phyloP scores from a whole-genome alignment of 2,329 filamentous ascomycete species.

The Peltaster fructicola region DNA sequence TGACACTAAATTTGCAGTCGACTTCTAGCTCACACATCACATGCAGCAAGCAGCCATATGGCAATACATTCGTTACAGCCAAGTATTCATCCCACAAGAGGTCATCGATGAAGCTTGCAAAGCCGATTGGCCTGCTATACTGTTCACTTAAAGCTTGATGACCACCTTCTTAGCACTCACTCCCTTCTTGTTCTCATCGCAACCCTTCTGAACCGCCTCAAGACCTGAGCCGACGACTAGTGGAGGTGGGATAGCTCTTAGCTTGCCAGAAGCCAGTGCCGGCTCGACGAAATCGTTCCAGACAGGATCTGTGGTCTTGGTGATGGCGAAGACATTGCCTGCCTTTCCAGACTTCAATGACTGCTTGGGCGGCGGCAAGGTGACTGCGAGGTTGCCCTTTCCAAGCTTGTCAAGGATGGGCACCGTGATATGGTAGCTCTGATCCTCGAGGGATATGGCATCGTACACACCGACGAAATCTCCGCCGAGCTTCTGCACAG shows the following conservation, averaged over 20 bases:
- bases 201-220: slow-evolving; percentile 15
- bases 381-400: slow-evolving; percentile 9
- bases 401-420: slow-evolving; percentile 15
- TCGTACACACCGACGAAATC: slow-evolving; percentile 28
- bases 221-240: slow-evolving; percentile 22
- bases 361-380: slow-evolving; percentile 6
- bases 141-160: slow-evolving; percentile 13
- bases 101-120: too few species aligned
- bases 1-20: too few species aligned
- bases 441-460: slow-evolving; percentile 12
- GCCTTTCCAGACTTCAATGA: slow-evolving; percentile 12
- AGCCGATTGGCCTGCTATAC: too few species aligned
- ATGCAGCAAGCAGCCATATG: too few species aligned
- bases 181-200: slow-evolving; percentile 16
- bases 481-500: slow-evolving; percentile 12
- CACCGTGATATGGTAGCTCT: slow-evolving; percentile 10
- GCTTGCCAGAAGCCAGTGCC: slow-evolving; percentile 19
- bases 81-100: too few species aligned
- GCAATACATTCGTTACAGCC: too few species aligned
- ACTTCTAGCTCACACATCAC: too few species aligned
- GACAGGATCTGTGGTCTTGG: slow-evolving; percentile 9
- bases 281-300: slow-evolving; percentile 14
- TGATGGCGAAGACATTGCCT: slow-evolving; percentile 13
- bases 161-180: slow-evolving; percentile 19
- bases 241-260: slow-evolving; percentile 19